A percentile compares a stretch with the other conserved stretches of the same genome.
Conservation (phyloP, 1,284 basidiomycete genomes). For the Cutaneotrichosporon sp. region DNA sequence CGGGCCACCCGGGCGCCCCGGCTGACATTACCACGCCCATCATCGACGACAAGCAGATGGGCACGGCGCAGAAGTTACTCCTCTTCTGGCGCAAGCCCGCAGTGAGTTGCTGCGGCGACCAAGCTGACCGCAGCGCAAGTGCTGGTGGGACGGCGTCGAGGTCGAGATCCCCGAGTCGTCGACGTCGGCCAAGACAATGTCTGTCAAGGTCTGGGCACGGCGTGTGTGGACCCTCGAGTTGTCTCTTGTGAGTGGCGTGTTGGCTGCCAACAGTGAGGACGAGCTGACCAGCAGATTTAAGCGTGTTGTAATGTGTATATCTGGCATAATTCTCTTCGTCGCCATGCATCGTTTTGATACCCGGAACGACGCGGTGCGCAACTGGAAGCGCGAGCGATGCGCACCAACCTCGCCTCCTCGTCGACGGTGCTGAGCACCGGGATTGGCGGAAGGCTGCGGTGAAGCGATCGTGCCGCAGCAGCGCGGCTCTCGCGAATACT, state of each 20-base stretch:
- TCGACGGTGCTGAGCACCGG: no score
- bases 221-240: constrained; percentile 99
- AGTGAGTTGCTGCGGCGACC: constrained; percentile 59
- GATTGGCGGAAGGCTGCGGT: no score
- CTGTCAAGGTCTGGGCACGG: constrained; percentile 90
- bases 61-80: constrained; percentile 94
- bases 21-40: constrained; percentile 30
- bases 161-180: constrained; percentile 66
- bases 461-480: no score
- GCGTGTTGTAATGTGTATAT: constrained; percentile 15
- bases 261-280: no score
- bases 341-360: constrained; percentile 9
- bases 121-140: constrained; percentile 71
- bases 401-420: no score
- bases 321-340: constrained; percentile 1
- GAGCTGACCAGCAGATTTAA: constrained; percentile 12
- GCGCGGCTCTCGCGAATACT: no score
- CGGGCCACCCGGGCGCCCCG: constrained; percentile 34
- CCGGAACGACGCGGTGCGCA: not conserved
- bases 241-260: constrained; percentile 69
- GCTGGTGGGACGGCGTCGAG: constrained; percentile 99
- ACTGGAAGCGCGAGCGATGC: not conserved
- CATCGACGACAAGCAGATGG: constrained; percentile 89
- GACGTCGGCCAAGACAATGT: constrained; percentile 57
- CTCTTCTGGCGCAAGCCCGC: constrained; percentile 99